Evolutionary conservation across 148 eudicot genomes (phyloP).

Genomic region (Chenopodium quinoa): DNA sequence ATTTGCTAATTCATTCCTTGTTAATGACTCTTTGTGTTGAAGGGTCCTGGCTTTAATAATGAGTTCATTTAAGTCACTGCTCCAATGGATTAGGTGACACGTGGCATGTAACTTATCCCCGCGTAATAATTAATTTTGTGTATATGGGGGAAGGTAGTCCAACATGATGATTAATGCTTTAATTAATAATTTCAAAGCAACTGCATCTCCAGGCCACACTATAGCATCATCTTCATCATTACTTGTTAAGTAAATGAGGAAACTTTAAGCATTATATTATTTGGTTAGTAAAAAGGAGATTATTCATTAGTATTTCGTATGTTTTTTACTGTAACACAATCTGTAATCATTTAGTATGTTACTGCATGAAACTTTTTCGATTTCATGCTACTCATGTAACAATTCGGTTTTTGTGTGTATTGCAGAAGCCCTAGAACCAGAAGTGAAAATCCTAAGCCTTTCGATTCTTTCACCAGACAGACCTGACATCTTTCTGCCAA

Average conservation of each 20-base stretch:
- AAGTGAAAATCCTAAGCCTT: constrained; percentile 62
- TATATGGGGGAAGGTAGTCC: background rate
- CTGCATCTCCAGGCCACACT: background rate
- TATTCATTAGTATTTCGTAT: background rate
- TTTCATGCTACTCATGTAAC: background rate
- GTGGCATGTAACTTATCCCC: constrained; percentile 17
- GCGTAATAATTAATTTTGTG: background rate
- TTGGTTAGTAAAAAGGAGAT: background rate
- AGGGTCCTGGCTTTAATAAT: constrained; percentile 17
- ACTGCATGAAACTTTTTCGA: background rate
- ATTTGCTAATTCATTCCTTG: background rate
- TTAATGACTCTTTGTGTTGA: constrained; percentile 22
- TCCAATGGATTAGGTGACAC: constrained; percentile 20
- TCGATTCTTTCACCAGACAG: constrained; percentile 54
- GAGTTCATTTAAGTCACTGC: constrained; percentile 6
- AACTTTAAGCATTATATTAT: constrained; percentile 14
- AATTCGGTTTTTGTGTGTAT: background rate
- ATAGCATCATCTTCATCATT: constrained; percentile 14
- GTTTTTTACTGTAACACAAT: background rate
- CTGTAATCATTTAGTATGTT: background rate
- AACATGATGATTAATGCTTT: constrained; percentile 14
- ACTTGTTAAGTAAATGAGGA: constrained; percentile 8
- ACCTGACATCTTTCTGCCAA: constrained; percentile 52
- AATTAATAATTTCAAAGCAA: background rate
- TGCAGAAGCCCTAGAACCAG: constrained; percentile 62